Evolutionary conservation across 2,329 filamentous ascomycete species (phyloP).

Genomic region (Stachybotrys elegans): DNA sequence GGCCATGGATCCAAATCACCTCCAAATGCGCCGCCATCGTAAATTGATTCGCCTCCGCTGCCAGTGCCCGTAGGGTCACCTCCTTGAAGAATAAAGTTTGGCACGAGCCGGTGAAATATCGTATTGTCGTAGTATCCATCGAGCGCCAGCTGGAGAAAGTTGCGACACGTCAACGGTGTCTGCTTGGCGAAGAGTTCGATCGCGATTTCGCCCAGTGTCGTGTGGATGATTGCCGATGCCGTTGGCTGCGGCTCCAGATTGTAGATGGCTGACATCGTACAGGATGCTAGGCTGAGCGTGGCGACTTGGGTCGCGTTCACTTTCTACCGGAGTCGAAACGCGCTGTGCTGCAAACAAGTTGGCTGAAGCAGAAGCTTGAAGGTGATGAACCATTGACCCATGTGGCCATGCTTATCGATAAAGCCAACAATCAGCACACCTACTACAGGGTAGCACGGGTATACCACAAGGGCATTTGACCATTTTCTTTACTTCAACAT

Average conservation of each 20-base stretch:
- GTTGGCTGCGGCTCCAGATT: constrained; percentile 94
- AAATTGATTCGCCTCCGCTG: constrained; percentile 86
- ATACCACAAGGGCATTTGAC: no score
- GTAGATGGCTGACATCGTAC: constrained; percentile 83
- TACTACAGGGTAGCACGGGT: no score
- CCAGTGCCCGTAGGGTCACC: constrained; percentile 93
- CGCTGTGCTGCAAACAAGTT: no score
- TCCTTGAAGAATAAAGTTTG: constrained; percentile 89
- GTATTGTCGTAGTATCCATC: constrained; percentile 95
- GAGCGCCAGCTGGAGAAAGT: constrained; percentile 91
- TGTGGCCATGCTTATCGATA: no score
- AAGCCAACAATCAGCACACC: no score
- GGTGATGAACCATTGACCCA: no score
- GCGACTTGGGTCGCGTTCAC: no score
- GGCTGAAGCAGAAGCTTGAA: no score
- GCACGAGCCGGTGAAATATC: constrained; percentile 88
- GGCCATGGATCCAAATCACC: constrained; percentile 69
- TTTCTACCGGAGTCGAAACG: no score
- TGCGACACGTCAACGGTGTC: constrained; percentile 83
- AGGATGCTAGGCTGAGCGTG: no score
- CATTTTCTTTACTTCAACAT: no score
- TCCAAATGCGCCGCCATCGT: constrained; percentile 74
- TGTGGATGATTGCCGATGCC: constrained; percentile 85
- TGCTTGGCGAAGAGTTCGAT: constrained; percentile 95
- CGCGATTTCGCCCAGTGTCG: constrained; percentile 81